Conservation (phyloP, 2,329 filamentous ascomycete species). For the Ascochyta clinopodiicola region DNA sequence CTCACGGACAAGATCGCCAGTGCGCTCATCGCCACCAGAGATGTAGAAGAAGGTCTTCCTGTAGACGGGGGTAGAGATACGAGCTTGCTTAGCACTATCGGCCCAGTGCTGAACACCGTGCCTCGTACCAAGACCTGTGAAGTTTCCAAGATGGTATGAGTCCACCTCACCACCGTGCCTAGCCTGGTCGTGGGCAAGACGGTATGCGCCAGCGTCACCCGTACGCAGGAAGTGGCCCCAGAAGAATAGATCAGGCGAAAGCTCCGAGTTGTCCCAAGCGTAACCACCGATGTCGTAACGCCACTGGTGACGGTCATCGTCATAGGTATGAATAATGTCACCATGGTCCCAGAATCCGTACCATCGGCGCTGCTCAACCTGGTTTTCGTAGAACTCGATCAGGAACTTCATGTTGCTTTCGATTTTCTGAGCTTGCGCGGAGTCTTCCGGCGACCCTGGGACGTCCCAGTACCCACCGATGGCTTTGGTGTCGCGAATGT, state of each 20-base stretch:
- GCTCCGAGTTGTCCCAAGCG: conserved; percentile 70
- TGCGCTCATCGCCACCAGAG: conserved; percentile 62
- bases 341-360: conserved; percentile 70
- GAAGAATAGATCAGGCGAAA: conserved; percentile 68
- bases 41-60: conserved; percentile 65
- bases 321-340: conserved; percentile 69
- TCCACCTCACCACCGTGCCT: conserved; percentile 68
- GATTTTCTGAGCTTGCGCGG: conserved; percentile 44
- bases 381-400: conserved; percentile 61
- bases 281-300: conserved; percentile 69
- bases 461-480: conserved; percentile 64
- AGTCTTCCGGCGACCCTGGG: conserved; percentile 45
- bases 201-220: conserved; percentile 63
- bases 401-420: conserved; percentile 64
- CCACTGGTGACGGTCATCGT: conserved; percentile 65
- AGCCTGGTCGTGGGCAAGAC: conserved; percentile 64
- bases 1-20: conserved; percentile 62
- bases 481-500: conserved; percentile 60
- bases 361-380: conserved; percentile 65
- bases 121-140: conserved; percentile 66
- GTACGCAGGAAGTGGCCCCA: conserved; percentile 69
- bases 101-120: conserved; percentile 69
- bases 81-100: conserved; percentile 67
- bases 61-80: conserved; percentile 65
- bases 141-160: conserved; percentile 65